Base-by-base conservation (phyloP, 2,329 filamentous ascomycete genomes). In the Monilinia vaccinii-corymbosi region DNA sequence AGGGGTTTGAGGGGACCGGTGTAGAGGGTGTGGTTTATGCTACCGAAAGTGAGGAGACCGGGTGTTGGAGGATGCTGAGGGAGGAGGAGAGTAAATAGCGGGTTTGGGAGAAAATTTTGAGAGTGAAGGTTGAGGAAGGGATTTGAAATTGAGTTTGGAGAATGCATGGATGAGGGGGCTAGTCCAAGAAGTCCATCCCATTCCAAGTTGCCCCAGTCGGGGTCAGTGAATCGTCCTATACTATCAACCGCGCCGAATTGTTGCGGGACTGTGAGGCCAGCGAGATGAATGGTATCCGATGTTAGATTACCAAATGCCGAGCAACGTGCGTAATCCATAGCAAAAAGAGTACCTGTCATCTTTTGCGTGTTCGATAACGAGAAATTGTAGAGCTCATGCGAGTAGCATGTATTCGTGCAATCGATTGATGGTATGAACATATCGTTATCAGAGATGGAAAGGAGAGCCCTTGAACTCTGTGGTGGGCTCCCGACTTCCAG, bases 401-500 rank as follows among this genome's bases (percentile, higher is more conserved):
- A 47, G 1, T 40, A 16, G 6, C 32, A 59, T 59, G 56, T 52
- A 9, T 32, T 52, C 10, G 21, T 46, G 31, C 57, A 59, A 8
- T 45, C 31, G 11, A 32, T 45, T n/a, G 57, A 59, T 10, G 31
- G 40, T n/a, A 59, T 10, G 7, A 59, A 59, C 48, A 55, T 47
- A 2, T 59, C 57, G 21, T 31, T 53, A 11, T 59, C 49, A 6
- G 57, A 59, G 13, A 59, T 53, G 10, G 57, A 59, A 11, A 59
- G 57, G 2, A 55, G 40, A 38, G 40, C 50, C 23, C 57, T 28
- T n/a, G 44, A 21, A 3, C 44, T 38, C 45, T 63, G 63, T 5
- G 59, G 47, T n/a, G 59, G 61, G 23, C 55, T 63, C 13, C 63
- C 63, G 18, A 61, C 32, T 11, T 38, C 34, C 9, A 63, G n/a